Conservation (phyloP, 345 rosid species). For the Populus deltoides region DNA sequence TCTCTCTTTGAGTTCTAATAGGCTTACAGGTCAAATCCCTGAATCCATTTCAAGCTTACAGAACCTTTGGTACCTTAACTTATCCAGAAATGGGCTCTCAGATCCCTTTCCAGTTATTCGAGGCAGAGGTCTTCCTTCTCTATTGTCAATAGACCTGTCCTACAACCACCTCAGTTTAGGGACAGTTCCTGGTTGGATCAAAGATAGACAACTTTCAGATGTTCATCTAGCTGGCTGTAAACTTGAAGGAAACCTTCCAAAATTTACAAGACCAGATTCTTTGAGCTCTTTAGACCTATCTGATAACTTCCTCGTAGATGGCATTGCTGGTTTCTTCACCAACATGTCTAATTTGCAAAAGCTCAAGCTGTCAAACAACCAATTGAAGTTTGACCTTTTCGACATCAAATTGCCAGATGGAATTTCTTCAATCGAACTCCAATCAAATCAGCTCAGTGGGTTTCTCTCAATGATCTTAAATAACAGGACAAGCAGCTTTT, state of each 20-base stretch:
- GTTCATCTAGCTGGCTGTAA: conserved; percentile 82
- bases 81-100: conserved; percentile 71
- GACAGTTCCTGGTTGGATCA: conserved; percentile 73
- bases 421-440: conserved; percentile 59
- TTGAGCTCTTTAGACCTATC: conserved; percentile 71
- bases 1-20: conserved; percentile 62
- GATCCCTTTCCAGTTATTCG: conserved; percentile 60
- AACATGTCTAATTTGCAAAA: conserved; percentile 60
- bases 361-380: conserved; percentile 70
- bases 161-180: conserved; percentile 71
- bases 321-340: conserved; percentile 54
- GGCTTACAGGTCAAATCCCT: conserved; percentile 67
- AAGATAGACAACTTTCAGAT: conserved; percentile 47
- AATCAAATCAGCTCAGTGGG: conserved; percentile 62
- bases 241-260: conserved; percentile 65
- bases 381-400: conserved; percentile 60
- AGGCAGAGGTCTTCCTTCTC: conserved; percentile 57
- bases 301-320: conserved; percentile 54
- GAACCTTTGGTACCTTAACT: conserved; percentile 82
- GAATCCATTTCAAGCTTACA: conserved; percentile 56
- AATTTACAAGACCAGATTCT: conserved; percentile 55
- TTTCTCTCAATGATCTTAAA: conserved; percentile 62
- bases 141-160: conserved; percentile 73
- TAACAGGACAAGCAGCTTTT: conserved; percentile 64
- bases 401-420: conserved; percentile 56